phyloP scores from a whole-genome alignment of 2,329 filamentous ascomycete genomes.

The Dryadomyces quercus-mongolicae region DNA sequence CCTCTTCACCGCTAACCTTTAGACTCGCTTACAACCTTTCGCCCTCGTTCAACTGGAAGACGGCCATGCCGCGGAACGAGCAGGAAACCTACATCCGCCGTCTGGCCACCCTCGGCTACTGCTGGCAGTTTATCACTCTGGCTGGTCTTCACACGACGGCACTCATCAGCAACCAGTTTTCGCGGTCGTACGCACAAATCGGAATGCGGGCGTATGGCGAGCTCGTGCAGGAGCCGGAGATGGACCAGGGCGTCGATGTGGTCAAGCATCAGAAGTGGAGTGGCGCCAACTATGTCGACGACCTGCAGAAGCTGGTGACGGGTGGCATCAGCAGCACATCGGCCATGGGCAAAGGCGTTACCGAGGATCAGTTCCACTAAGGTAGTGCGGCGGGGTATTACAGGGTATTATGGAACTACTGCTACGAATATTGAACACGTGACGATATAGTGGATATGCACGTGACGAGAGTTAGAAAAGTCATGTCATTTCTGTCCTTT shows the following conservation, averaged over 20 bases:
- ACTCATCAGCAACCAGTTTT: slow-evolving; percentile 81
- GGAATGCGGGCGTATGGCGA: slow-evolving; percentile 97
- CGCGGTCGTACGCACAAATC: slow-evolving; percentile 63
- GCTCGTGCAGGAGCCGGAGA: slow-evolving; percentile 95
- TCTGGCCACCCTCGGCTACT: slow-evolving; percentile 80
- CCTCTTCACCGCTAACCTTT: background rate
- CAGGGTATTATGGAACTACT: no score
- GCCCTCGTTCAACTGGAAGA: slow-evolving; percentile 99
- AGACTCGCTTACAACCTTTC: slow-evolving; percentile 97
- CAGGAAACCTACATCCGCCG: slow-evolving; percentile 97
- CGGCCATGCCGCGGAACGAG: slow-evolving; percentile 80
- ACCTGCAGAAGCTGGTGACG: slow-evolving; percentile 92
- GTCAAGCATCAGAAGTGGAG: slow-evolving; percentile 99
- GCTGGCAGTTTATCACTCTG: slow-evolving; percentile 99
- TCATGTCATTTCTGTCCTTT: background rate
- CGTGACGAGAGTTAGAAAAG: background rate
- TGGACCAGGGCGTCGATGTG: slow-evolving; percentile 79
- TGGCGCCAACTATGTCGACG: slow-evolving; percentile 88
- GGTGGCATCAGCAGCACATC: slow-evolving; percentile 85
- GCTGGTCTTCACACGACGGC: slow-evolving; percentile 93
- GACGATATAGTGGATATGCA: background rate
- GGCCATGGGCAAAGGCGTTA: slow-evolving; percentile 96
- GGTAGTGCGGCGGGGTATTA: background rate
- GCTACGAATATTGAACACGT: background rate
- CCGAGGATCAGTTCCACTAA: slow-evolving; percentile 86